Evolutionary conservation across 1,284 basidiomycete genomes (phyloP), one percentile per base, ranked within the genome.

Genomic region (Ceratobasidium sp.): DNA sequence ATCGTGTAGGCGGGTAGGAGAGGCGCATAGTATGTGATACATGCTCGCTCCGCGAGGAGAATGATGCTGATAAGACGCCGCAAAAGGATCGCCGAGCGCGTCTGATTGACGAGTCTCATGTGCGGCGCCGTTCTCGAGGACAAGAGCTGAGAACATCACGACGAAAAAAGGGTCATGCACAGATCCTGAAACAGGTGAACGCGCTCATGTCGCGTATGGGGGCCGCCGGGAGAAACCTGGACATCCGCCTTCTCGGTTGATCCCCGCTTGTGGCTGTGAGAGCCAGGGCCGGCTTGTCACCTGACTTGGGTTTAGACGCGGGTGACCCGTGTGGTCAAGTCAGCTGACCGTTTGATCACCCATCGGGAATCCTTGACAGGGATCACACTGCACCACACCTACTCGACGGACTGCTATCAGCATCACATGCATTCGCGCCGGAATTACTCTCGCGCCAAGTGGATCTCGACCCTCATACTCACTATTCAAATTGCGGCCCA

Each of bases 181-280:
- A 75, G 85, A 85, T 74, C 88, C 92, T 0, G 82, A 85, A 48
- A 93, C 90, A 0, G 89, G 93, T 36, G 83, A 86, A 76, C 81
- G 80, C 28, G 90, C 90, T 9, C 84, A 84, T 34, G 86, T 89
- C 77, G 88, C 86, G 2, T 87, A 87, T 76, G 93, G 94, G 76
- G 84, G 82, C 50, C 85, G 92, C 52, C 83, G 93, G 0, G 81
- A 82, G 46, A n/a, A 21, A 67, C 12, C 81, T 88, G 77, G 94
- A 94, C 76, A 88, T 87, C 10, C 90, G 88, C 1, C 78, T 93
- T 30, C 83, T 94, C n/a, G n/a, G n/a, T n/a, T n/a, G n/a, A n/a
- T n/a, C n/a, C n/a, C n/a, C n/a, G n/a, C n/a, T n/a, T n/a, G n/a
- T n/a, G n/a, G n/a, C n/a, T n/a, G n/a, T n/a, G n/a, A n/a, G n/a